Conservation (phyloP, 306 rosid species). For the Erythrophleum fordii region DNA sequence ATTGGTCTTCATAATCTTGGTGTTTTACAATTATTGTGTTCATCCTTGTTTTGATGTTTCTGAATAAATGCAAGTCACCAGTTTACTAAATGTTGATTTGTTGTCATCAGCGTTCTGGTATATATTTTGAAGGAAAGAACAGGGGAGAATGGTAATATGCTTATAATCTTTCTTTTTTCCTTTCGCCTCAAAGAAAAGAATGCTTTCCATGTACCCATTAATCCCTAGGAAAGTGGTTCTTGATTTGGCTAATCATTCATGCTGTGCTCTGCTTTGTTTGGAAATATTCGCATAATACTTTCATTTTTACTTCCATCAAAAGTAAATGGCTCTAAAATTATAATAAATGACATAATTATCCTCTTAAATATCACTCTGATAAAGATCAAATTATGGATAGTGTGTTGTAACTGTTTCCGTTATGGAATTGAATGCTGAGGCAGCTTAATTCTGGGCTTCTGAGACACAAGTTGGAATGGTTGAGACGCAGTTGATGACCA, state of each 20-base stretch:
- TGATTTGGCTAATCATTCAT: not conserved
- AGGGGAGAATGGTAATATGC: no score
- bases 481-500: constrained; percentile 25
- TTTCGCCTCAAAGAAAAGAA: no score
- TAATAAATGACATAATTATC: no score
- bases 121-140: no score
- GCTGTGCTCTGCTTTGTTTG: no score
- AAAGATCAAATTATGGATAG: not conserved
- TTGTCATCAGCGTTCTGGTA: no score
- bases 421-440: not conserved
- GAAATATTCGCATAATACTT: no score
- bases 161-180: not conserved
- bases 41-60: constrained; percentile 6
- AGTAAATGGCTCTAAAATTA: no score
- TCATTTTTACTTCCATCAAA: no score
- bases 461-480: constrained; percentile 35
- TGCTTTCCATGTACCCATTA: no score
- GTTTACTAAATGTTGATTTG: not conserved
- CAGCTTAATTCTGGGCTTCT: constrained; percentile 20
- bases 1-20: not conserved
- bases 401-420: not conserved
- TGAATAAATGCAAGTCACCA: constrained; percentile 5
- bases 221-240: not conserved
- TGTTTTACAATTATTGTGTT: not conserved
- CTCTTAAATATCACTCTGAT: no score